Evolutionary conservation across 768 basidiomycete species (phyloP).

Genomic region (Leccinum uliginosum): DNA sequence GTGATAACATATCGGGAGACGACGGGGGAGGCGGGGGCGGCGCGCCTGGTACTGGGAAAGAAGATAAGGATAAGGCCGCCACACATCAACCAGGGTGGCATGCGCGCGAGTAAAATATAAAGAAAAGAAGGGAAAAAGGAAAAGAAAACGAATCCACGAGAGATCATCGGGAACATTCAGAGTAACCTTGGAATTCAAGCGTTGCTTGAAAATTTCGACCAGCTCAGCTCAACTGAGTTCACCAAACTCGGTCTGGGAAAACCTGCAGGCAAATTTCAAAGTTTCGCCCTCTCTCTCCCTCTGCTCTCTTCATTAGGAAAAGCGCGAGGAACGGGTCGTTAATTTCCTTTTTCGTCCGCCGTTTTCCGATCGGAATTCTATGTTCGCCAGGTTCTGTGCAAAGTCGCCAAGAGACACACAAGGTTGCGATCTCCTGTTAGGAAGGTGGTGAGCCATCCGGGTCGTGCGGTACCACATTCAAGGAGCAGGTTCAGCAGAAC

Average conservation of each 20-base stretch:
- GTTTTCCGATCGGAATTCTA: not conserved
- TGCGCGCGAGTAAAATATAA: constrained; percentile 12
- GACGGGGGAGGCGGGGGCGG: not conserved
- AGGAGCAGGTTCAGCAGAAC: not conserved
- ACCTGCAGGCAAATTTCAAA: not conserved
- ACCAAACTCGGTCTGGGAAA: not conserved
- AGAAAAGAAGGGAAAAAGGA: not conserved
- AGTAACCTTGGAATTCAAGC: not conserved
- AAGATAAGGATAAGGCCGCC: not conserved
- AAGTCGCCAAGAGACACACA: not conserved
- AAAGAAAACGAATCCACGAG: not conserved
- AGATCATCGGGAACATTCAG: not conserved
- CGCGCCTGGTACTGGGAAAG: constrained; percentile 13
- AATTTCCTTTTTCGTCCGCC: not conserved
- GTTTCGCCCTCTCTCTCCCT: not conserved
- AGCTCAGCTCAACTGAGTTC: constrained; percentile 7
- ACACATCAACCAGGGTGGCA: constrained; percentile 11
- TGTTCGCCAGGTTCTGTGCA: not conserved
- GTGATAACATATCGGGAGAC: not conserved
- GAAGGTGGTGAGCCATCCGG: not conserved
- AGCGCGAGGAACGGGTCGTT: not conserved
- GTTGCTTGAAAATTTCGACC: not conserved
- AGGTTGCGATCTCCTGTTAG: not conserved
- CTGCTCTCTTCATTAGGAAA: not conserved
- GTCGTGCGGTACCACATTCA: not conserved